Evolutionary conservation across 139 green algal genomes (phyloP), one percentile per base, ranked within the genome.

Genomic region (Pleodorina starrii): DNA sequence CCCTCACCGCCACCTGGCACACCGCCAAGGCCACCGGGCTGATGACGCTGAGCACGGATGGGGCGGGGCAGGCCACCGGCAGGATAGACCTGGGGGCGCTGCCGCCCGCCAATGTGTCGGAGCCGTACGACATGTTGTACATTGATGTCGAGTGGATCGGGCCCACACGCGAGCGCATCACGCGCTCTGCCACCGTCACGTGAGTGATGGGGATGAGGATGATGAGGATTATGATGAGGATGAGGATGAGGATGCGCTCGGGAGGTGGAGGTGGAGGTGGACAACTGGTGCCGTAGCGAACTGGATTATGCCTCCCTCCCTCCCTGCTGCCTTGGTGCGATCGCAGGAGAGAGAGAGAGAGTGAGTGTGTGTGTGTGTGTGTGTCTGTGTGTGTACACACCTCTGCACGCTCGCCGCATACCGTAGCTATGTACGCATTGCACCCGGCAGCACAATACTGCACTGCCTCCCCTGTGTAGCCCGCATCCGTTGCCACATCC

Each of bases 71-170:
- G 9, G 91, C 86, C 21, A 44, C 10, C 36, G 71, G 42, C 19
- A 59, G 29, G 35, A 74, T 94, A 1, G 50, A 85, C 43, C 71
- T 94, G n/a, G 66, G 66, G 5, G 42, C 66, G 48, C 72, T 93
- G 42, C 79, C 88, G 1, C 7, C 46, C 32, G 75, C 50, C 25
- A 90, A 92, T 42, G 38, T 32, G 0, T 85, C 76, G 40, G n/a
- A 50, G 12, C 23, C 73, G 29, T 88, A 90, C 35, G 88, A 91
- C 68, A 84, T 40, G 0, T 43, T 94, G 25, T 50, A 0, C 0
- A 25, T 94, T 5, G 60, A 21, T 4, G 92, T 76, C 2, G 76
- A 90, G 29, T 94, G 92, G 92, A 84, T 94, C 11, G 92, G 92
- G 17, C 92, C 92, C 38, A 93, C 92, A 21, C 66, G 92, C 14